Conservation (phyloP, 345 rosid species). For the Erysimum cheiranthoides region DNA sequence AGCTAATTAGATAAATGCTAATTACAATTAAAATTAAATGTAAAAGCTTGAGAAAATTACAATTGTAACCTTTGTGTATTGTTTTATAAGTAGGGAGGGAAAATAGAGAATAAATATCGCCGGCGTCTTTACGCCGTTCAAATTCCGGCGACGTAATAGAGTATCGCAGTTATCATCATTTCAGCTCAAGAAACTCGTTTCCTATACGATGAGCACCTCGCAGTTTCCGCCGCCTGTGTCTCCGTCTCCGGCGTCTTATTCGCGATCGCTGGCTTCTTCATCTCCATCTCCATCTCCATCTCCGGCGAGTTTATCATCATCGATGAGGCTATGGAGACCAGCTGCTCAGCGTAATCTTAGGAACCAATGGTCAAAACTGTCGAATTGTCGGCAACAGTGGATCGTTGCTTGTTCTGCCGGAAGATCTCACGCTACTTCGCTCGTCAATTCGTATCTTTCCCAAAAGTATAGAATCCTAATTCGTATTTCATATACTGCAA, state of each 20-base stretch:
- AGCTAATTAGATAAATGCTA: too few relatives aligned
- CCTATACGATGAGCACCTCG: conserved; percentile 25
- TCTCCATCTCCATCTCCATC: conserved; percentile 36
- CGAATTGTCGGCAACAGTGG: conserved; percentile 66
- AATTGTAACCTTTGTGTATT: conserved; percentile 18
- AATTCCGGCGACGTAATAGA: conserved; percentile 8
- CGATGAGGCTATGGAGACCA: conserved; percentile 81
- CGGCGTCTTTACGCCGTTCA: conserved; percentile 31
- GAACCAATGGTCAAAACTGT: conserved; percentile 88
- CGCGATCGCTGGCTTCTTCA: conserved; percentile 42
- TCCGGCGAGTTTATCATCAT: conserved; percentile 52
- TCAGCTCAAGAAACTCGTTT: background rate
- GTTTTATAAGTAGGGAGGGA: background rate
- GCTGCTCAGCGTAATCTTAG: conserved; percentile 87
- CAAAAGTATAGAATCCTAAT: conserved; percentile 51
- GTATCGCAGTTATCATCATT: too few relatives aligned
- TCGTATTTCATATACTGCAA: too few relatives aligned
- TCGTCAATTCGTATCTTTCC: conserved; percentile 76
- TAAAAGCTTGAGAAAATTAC: background rate
- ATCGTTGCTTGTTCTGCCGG: conserved; percentile 58
- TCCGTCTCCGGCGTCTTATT: conserved; percentile 46
- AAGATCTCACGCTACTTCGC: conserved; percentile 75
- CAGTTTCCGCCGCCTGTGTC: conserved; percentile 41
- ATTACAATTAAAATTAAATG: too few relatives aligned
- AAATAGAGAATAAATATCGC: conserved; percentile 1